phyloP scores from a whole-genome alignment of 441 rosid species.

The Arabidopsis lyrata region DNA sequence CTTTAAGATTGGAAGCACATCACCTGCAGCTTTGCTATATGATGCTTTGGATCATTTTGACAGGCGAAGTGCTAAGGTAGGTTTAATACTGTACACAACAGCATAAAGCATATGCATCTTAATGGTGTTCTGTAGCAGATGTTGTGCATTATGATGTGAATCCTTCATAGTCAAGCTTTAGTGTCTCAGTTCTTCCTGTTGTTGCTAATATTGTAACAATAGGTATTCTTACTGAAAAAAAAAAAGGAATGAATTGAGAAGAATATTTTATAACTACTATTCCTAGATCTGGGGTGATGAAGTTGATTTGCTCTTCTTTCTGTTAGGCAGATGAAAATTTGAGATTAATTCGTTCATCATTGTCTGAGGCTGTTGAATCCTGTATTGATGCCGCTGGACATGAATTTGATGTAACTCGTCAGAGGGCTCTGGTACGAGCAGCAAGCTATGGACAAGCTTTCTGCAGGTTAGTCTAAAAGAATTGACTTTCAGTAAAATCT shows the following conservation, averaged over 20 bases:
- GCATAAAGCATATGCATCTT: constrained; percentile 45
- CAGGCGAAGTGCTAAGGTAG: constrained; percentile 92
- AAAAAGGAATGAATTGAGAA: constrained; percentile 9
- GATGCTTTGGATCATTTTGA: constrained; percentile 99
- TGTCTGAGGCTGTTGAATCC: constrained; percentile 96
- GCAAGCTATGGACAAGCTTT: constrained; percentile 99
- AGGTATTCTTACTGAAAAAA: constrained; percentile 4
- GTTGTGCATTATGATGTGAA: constrained; percentile 6
- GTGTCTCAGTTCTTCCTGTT: constrained; percentile 12
- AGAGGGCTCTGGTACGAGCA: constrained; percentile 84
- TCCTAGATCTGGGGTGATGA: constrained; percentile 20
- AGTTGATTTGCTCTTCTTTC: constrained; percentile 33
- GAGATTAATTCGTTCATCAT: constrained; percentile 83
- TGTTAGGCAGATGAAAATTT: constrained; percentile 98
- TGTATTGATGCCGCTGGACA: constrained; percentile 98
- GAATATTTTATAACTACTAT: neutral
- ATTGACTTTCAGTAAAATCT: constrained; percentile 22
- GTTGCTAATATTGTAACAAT: neutral
- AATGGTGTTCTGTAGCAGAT: constrained; percentile 10
- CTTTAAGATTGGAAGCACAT: constrained; percentile 97
- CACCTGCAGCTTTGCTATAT: constrained; percentile 86
- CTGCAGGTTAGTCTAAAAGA: constrained; percentile 73
- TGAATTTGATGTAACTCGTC: constrained; percentile 89
- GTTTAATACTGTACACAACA: constrained; percentile 18
- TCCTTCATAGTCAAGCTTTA: constrained; percentile 1